Evolutionary conservation across 306 rosid genomes (phyloP), one percentile per base, ranked within the genome.

Genomic region (Ormosia emarginata): DNA sequence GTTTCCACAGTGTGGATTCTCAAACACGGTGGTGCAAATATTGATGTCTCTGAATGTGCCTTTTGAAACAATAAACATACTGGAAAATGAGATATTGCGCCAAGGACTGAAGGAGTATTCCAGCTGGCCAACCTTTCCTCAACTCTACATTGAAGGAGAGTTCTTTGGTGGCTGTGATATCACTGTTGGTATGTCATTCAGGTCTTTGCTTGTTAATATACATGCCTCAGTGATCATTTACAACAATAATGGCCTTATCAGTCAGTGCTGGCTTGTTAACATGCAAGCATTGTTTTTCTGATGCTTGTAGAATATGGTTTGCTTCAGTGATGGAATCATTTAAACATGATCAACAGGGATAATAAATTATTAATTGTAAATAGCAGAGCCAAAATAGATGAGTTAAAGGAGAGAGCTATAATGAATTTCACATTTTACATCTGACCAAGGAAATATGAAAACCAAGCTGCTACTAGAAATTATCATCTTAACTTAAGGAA

Each of bases 111-210:
- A 93, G 86, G 94, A 93, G 86, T 95, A 95, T 81, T 86, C 94
- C 52, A 90, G 52, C 77, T 95, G 98, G 98, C 99, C 99, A 58
- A 95, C 99, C 64, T 95, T 95, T 84, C 99, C 99, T 82, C 99
- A 93, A 72, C 94, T 95, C 52, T 95, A 93, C 81, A 85, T 95
- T 46, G 99, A 93, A 2, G 99, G 99, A 85, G 98, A 95, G 88
- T 95, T 95, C 80, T 92, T 95, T 70, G 99, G 99, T 77, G 99
- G 99, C 61, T 93, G 98, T 83, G 99, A 95, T 88, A 93, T 95
- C 87, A 92, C 99, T 75, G 88, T 95, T 46, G 99, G 99, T 95
- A 87, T 82, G 98, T 80, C 34, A 57, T 34, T 70, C 52, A 13
- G 33, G 2, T n/a, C 72, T 40, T 30, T 65, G 9, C 47, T 65